Conservation (phyloP, 805 yeast species). For the Ogataea wickerhamii region DNA sequence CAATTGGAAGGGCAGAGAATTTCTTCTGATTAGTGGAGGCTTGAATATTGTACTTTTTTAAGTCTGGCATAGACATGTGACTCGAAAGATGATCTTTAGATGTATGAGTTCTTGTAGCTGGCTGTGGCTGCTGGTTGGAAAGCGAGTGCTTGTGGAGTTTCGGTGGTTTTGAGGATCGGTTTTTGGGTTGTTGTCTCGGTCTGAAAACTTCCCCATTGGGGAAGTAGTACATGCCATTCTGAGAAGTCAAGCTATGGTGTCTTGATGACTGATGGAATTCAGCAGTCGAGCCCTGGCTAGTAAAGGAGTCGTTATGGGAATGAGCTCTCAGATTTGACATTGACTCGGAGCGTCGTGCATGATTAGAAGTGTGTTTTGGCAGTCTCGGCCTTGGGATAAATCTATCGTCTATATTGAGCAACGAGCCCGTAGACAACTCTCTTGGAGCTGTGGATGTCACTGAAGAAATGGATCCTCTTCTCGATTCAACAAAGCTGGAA, state of each 20-base stretch:
- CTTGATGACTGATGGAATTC: slow-evolving; percentile 3
- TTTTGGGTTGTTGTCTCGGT: slow-evolving; percentile 41
- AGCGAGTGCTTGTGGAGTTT: slow-evolving; percentile 14
- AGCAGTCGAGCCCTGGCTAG: background rate
- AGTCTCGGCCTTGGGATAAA: slow-evolving; percentile 24
- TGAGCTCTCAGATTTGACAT: slow-evolving; percentile 12
- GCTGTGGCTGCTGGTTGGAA: background rate
- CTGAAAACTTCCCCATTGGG: slow-evolving; percentile 55
- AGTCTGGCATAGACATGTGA: slow-evolving; percentile 15
- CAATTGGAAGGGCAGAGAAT: too few species aligned
- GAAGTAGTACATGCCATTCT: slow-evolving; percentile 32
- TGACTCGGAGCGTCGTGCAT: slow-evolving; percentile 15
- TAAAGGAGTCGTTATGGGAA: slow-evolving; percentile 1
- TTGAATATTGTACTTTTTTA: slow-evolving; percentile 11
- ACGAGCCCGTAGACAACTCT: slow-evolving; percentile 37
- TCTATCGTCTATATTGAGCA: slow-evolving; percentile 36
- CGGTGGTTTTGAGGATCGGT: slow-evolving; percentile 36
- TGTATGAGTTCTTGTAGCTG: background rate
- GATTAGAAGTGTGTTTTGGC: background rate
- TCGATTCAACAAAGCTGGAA: slow-evolving; percentile 15
- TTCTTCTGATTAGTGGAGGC: too few species aligned
- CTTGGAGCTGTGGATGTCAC: slow-evolving; percentile 28
- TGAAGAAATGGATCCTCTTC: slow-evolving; percentile 36
- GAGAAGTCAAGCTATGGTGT: slow-evolving; percentile 9
- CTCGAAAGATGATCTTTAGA: background rate